Percentiles rank a stretch among this genome's conserved stretches.
Evolutionary conservation across 805 yeast species (phyloP).

Genomic region (Komagataella ulmi): DNA sequence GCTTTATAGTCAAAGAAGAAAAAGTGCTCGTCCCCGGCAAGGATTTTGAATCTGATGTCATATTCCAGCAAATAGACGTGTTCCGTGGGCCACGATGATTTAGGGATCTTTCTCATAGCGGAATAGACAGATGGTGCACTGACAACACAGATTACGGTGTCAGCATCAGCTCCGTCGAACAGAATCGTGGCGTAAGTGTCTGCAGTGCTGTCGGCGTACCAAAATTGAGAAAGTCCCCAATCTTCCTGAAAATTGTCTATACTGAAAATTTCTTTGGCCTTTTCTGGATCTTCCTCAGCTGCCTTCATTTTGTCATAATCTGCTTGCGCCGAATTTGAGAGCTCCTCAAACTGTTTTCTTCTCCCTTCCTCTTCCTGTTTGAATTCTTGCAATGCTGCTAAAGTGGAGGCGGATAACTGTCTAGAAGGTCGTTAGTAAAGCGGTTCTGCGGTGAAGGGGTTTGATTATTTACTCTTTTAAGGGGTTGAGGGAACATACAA

Average conservation of each 20-base stretch:
- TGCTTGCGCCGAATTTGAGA: constrained; percentile 46
- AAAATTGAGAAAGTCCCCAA: constrained; percentile 91
- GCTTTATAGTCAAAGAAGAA: constrained; percentile 62
- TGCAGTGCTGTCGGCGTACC: constrained; percentile 75
- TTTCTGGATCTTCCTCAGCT: neutral
- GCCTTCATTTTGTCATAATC: constrained; percentile 22
- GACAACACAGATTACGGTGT: constrained; percentile 61
- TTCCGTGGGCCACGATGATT: constrained; percentile 42
- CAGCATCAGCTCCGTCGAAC: constrained; percentile 61
- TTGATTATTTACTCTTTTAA: neutral
- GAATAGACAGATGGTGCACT: constrained; percentile 92
- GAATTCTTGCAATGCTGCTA: constrained; percentile 53
- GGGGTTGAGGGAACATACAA: neutral
- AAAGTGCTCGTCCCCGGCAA: constrained; percentile 59
- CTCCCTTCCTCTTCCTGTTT: constrained; percentile 47
- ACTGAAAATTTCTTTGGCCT: constrained; percentile 5
- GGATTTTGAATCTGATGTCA: constrained; percentile 61
- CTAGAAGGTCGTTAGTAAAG: constrained; percentile 8
- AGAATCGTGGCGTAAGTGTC: constrained; percentile 53
- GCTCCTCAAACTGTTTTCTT: constrained; percentile 37
- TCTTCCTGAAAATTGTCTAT: constrained; percentile 79
- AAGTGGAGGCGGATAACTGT: constrained; percentile 31
- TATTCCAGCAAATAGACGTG: constrained; percentile 67
- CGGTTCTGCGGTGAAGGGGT: neutral
- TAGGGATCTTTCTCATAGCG: constrained; percentile 47